Base-by-base conservation (phyloP, 2,329 filamentous ascomycete species). In the Saccharata proteae region DNA sequence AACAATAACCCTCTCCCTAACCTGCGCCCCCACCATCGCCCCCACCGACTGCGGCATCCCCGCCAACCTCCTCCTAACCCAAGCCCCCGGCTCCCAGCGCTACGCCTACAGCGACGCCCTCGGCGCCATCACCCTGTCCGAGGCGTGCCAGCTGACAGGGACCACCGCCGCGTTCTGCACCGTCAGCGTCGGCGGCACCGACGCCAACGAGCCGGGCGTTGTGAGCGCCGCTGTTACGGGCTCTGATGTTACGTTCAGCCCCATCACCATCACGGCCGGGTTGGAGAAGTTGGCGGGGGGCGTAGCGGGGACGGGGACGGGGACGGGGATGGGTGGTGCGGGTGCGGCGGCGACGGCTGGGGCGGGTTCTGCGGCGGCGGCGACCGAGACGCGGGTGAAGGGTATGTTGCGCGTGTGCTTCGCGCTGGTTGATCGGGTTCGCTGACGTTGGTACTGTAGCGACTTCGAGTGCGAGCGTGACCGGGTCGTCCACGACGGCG, bases 151-250 rank as follows among this genome's bases (percentile, higher is more conserved):
- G 2, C 13, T 47, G 6, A 34, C 32, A 3, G 27, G 30, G 19
- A 21, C 37, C 30, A 20, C 30, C 22, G 5, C n/a, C 12, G 42
- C 40, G 3, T 34, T 45, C 11, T 51, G 48, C 41, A 40, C 34
- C 26, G 39, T 46, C 24, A 43, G 30, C 9, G 40, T 38, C 6
- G 39, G 41, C 15, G 48, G 46, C n/a, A 31, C 28, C 6, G 41
- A 43, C 17, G 47, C 47, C 2, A 49, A 49, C 25, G 40, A 39
- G 23, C 46, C 47, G 2, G 46, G 48, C 4, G 36, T 30, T 8
- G 42, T 36, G 16, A 48, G 45, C 1, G 27, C 16, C 22, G 46
- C 39, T 3, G 32, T 32, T 13, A 32, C 30, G 17, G 30, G 30
- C 30, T 20, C 30, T 24, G 34, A 37, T 21, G 12, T 30, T n/a